A percentile compares a stretch with the other conserved stretches of the same genome.
Evolutionary conservation across 805 yeast species (phyloP).

Genomic region (Nakazawaea ishiwadae): DNA sequence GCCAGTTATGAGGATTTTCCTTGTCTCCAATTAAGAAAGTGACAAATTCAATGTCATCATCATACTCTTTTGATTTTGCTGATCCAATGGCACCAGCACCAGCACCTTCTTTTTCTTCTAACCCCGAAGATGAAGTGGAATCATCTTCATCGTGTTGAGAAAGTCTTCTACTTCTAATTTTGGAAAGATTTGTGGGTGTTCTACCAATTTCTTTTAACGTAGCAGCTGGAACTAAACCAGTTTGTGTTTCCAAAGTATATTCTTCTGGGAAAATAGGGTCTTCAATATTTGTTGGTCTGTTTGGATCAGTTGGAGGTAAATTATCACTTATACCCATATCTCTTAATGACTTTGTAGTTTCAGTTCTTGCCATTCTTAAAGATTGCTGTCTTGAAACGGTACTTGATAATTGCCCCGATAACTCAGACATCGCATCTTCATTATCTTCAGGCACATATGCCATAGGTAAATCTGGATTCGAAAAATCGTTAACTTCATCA

Average conservation of each 20-base stretch:
- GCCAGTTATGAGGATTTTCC: slow-evolving; percentile 90
- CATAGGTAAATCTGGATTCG: slow-evolving; percentile 24
- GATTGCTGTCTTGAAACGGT: slow-evolving; percentile 28
- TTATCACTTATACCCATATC: slow-evolving; percentile 56
- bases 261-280: slow-evolving; percentile 89
- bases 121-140: slow-evolving; percentile 5
- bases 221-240: slow-evolving; percentile 81
- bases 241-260: slow-evolving; percentile 79
- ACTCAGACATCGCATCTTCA: slow-evolving; percentile 42
- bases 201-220: slow-evolving; percentile 70
- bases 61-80: slow-evolving; percentile 32
- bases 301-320: slow-evolving; percentile 51
- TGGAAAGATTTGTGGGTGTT: slow-evolving; percentile 19
- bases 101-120: slow-evolving; percentile 16
- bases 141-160: slow-evolving; percentile 3
- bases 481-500: slow-evolving; percentile 1
- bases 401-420: slow-evolving; percentile 26
- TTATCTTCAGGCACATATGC: slow-evolving; percentile 34
- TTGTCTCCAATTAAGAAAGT: slow-evolving; percentile 79
- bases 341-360: slow-evolving; percentile 66
- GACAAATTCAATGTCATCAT: slow-evolving; percentile 76
- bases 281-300: slow-evolving; percentile 47
- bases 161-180: slow-evolving; percentile 15
- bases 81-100: slow-evolving; percentile 20
- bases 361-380: slow-evolving; percentile 50